Base-by-base conservation (phyloP, 305 asterid species). In the Rubia tinctorum region DNA sequence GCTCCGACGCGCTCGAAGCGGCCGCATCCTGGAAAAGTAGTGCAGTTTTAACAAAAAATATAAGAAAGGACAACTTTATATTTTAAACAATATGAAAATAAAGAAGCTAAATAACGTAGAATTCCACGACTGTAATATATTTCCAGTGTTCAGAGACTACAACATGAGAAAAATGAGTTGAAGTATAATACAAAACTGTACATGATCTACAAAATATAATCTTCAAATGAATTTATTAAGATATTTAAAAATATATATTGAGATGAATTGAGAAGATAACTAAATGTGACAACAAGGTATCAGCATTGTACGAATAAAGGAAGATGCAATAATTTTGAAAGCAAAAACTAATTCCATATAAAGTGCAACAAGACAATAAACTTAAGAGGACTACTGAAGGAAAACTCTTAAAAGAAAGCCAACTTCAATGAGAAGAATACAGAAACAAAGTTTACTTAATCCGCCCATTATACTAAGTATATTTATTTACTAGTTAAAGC, bases 21-120 rank as follows among this genome's bases (percentile, higher is more conserved):
- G n/a, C n/a, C n/a, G n/a, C n/a, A n/a, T n/a, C n/a, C n/a, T n/a
- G n/a, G n/a, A n/a, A n/a, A n/a, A n/a, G n/a, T n/a, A n/a, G n/a
- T n/a, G n/a, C n/a, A n/a, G n/a, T 47, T 53, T 37, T 49, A 78
- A 11, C 12, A 44, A 44, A 44, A 44, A 7, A 44, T 44, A n/a
- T 7, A 44, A 44, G 49, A 44, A 44, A 44, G 12, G 13, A 44
- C 0, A 44, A 1, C 9, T 44, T 44, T 44, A 58, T 40, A 68
- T 62, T 56, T 73, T 70, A 69, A 72, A 55, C 25, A 39, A 42
- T 65, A 66, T 39, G 30, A n/a, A n/a, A 64, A 25, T 39, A 14
- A 66, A 44, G 2, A 71, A 51, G 14, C 64, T 39, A 9, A 56
- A 30, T 45, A 68, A 37, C 22, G 11, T 59, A 34, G 8, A 49